phyloP scores from a whole-genome alignment of 148 eudicot species.

The Linanthus parryae region DNA sequence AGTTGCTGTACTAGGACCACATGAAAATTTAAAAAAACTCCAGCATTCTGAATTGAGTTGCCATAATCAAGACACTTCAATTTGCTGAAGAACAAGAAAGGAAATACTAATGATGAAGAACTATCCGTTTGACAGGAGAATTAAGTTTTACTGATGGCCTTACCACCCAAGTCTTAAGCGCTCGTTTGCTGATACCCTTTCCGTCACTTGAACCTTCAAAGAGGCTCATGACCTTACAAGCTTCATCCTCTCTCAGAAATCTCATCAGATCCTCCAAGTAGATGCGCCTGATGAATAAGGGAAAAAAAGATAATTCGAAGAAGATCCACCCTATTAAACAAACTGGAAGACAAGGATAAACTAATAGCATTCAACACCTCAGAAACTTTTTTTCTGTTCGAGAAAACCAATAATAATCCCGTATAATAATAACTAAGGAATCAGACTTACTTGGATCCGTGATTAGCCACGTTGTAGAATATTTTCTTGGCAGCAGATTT shows the following conservation, averaged over 20 bases:
- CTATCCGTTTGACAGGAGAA: too few relatives aligned
- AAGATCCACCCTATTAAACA: background rate
- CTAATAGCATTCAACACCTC: too few relatives aligned
- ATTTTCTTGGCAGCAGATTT: conserved; percentile 48
- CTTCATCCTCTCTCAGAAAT: conserved; percentile 66
- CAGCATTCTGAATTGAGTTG: too few relatives aligned
- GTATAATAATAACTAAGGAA: background rate
- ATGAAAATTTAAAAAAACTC: too few relatives aligned
- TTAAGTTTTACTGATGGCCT: conserved; percentile 16
- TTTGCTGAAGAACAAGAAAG: too few relatives aligned
- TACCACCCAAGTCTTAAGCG: conserved; percentile 84
- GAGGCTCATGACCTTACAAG: conserved; percentile 42
- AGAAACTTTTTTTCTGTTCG: too few relatives aligned
- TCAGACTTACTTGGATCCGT: conserved; percentile 41
- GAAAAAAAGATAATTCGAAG: conserved; percentile 4
- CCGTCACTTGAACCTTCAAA: conserved; percentile 69
- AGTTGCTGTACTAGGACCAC: too few relatives aligned
- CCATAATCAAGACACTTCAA: too few relatives aligned
- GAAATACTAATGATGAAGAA: too few relatives aligned
- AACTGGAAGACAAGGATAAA: background rate
- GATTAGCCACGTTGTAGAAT: conserved; percentile 59
- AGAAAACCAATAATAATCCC: too few relatives aligned
- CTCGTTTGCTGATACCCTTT: conserved; percentile 47
- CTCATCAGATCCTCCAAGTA: conserved; percentile 64
- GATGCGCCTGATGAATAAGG: conserved; percentile 35